Conservation (phyloP, 768 basidiomycete genomes). For the Tulasnella calospora region DNA sequence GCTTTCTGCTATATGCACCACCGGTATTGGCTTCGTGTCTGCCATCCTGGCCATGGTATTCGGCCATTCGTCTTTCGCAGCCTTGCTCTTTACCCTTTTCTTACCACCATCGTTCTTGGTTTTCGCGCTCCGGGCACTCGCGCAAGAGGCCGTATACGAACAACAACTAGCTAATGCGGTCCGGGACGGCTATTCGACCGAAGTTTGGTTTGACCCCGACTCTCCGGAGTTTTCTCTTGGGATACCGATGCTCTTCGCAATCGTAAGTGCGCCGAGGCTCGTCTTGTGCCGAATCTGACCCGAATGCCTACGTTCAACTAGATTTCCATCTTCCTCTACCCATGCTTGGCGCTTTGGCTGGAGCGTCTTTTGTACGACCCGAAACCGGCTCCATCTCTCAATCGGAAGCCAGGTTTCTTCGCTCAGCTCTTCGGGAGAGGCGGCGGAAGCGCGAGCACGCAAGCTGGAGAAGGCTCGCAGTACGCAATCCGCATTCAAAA, state of each 20-base stretch:
- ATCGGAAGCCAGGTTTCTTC: neutral
- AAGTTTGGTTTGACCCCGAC: neutral
- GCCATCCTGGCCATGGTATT: conserved; percentile 63
- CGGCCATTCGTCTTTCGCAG: conserved; percentile 42
- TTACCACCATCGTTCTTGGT: conserved; percentile 76
- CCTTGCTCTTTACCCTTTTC: conserved; percentile 60
- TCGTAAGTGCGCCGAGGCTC: neutral
- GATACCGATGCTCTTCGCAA: neutral
- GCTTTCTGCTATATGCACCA: conserved; percentile 61
- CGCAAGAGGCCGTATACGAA: conserved; percentile 54
- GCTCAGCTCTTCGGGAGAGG: conserved; percentile 33
- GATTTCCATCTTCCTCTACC: conserved; percentile 73
- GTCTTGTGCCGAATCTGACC: neutral
- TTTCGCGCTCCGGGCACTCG: conserved; percentile 63
- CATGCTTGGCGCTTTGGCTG: conserved; percentile 54
- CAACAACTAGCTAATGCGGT: neutral
- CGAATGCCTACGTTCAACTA: conserved; percentile 32
- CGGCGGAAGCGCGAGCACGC: conserved; percentile 30
- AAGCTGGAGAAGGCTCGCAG: conserved; percentile 34
- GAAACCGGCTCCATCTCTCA: conserved; percentile 36
- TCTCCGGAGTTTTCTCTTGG: neutral
- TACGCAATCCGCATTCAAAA: conserved; percentile 26
- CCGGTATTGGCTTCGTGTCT: conserved; percentile 60
- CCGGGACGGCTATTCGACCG: neutral
- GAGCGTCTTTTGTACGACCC: conserved; percentile 63